Evolutionary conservation across 192 early-diverging fungal genomes (phyloP).

Genomic region (Chytriomyces sp.): DNA sequence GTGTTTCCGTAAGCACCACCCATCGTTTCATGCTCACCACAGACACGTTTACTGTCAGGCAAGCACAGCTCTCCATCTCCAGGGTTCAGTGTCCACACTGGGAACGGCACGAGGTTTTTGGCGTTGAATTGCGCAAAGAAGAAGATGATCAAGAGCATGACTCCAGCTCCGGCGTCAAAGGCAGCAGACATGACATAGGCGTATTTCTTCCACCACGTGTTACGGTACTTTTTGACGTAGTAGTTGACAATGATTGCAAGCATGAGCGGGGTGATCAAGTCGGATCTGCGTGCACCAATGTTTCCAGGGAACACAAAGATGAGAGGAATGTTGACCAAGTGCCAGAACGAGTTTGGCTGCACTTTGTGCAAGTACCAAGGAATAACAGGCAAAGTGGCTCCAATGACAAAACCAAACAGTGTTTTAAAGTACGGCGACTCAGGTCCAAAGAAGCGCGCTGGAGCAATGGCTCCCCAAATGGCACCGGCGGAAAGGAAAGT

Average conservation of each 20-base stretch:
- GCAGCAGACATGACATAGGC: conserved; percentile 70
- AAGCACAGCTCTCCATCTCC: conserved; percentile 2
- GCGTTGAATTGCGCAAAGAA: not conserved
- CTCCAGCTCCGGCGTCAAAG: conserved; percentile 62
- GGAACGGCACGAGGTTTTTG: conserved; percentile 15
- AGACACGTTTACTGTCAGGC: conserved; percentile 2
- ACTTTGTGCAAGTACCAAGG: conserved; percentile 29
- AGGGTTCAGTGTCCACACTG: conserved; percentile 35
- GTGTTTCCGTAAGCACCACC: conserved; percentile 8
- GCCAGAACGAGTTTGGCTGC: conserved; percentile 27
- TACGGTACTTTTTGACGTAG: conserved; percentile 17
- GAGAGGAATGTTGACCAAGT: conserved; percentile 39
- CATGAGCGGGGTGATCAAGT: conserved; percentile 32
- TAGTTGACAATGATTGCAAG: conserved; percentile 20
- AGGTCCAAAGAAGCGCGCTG: conserved; percentile 59
- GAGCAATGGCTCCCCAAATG: conserved; percentile 66
- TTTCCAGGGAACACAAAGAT: conserved; percentile 1
- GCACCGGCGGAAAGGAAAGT: conserved; percentile 38
- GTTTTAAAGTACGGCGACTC: conserved; percentile 30
- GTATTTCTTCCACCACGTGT: conserved; percentile 66
- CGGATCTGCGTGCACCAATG: not conserved
- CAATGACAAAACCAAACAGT: conserved; percentile 37
- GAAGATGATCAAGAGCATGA: conserved; percentile 35
- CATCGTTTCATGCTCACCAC: conserved; percentile 11
- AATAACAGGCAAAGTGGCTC: conserved; percentile 40